A percentile compares a stretch with the other conserved stretches of the same genome.
phyloP scores from a whole-genome alignment of 441 rosid genomes.

The Erodium trifolium region DNA sequence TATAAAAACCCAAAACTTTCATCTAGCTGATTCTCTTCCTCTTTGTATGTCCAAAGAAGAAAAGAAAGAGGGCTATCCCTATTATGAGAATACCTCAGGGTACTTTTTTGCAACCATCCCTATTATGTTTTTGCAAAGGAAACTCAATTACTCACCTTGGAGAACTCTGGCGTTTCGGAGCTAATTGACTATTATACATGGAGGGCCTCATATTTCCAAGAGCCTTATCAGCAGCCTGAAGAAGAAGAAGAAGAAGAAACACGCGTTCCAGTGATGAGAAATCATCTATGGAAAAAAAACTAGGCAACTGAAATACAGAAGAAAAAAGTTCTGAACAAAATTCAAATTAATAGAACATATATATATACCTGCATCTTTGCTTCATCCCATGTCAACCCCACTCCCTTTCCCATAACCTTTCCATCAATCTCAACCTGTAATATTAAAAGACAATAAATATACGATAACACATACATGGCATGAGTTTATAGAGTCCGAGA shows the following conservation, averaged over 20 bases:
- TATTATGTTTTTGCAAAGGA: neutral
- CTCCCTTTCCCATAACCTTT: constrained; percentile 74
- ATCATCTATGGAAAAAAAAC: constrained; percentile 13
- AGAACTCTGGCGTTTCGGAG: constrained; percentile 64
- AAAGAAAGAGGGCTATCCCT: too few species aligned
- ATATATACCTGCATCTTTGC: constrained; percentile 64
- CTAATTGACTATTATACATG: constrained; percentile 47
- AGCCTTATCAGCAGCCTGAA: constrained; percentile 93
- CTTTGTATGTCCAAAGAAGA: too few species aligned
- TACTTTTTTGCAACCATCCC: too few species aligned
- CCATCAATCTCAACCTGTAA: constrained; percentile 91
- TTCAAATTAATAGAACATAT: neutral
- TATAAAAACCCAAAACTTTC: too few species aligned
- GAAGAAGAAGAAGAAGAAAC: constrained; percentile 9
- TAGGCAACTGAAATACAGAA: constrained; percentile 2
- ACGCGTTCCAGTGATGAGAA: constrained; percentile 13
- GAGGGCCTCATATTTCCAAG: constrained; percentile 56
- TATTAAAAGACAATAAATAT: constrained; percentile 9
- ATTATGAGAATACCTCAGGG: too few species aligned
- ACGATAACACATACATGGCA: neutral
- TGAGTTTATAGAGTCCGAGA: neutral
- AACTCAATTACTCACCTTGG: constrained; percentile 50
- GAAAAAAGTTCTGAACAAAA: neutral
- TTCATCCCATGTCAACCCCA: constrained; percentile 88
- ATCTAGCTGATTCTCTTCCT: too few species aligned